These are phyloP conservation scores for Ogataea methanolica DNA, from an alignment of 805 yeast genomes.

Conservation along the genomic window DNA sequence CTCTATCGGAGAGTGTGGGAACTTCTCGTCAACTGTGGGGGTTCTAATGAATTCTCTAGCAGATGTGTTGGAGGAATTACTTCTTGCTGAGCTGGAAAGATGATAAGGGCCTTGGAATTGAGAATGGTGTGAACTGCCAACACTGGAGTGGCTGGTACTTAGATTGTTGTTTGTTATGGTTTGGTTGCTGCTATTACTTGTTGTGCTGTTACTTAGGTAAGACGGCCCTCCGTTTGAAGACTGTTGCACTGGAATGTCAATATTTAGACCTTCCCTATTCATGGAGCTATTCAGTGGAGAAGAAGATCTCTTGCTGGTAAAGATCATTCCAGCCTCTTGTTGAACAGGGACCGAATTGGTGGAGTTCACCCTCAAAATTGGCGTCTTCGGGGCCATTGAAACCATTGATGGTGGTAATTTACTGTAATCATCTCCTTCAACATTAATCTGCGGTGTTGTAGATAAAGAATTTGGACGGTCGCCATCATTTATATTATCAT, in stretches of 20 bases:
- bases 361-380: slow-evolving; percentile 29
- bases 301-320: not conserved
- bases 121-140: slow-evolving; percentile 3
- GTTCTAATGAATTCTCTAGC: slow-evolving; percentile 1
- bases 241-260: slow-evolving; percentile 1
- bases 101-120: not conserved
- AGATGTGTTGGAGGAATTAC: not conserved
- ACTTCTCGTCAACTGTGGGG: slow-evolving; percentile 4
- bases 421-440: slow-evolving; percentile 9
- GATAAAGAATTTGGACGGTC: not conserved
- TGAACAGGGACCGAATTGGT: slow-evolving; percentile 22
- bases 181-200: not conserved
- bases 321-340: not conserved
- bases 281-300: not conserved
- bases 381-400: slow-evolving; percentile 29
- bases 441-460: slow-evolving; percentile 11
- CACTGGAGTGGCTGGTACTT: slow-evolving; percentile 1
- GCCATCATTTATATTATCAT: slow-evolving; percentile 1
- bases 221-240: not conserved
- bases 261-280: slow-evolving; percentile 1
- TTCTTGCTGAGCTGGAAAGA: not conserved
- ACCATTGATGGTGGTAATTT: slow-evolving; percentile 32
- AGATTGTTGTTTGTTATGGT: not conserved
- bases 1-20: slow-evolving; percentile 18
- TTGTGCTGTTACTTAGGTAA: not conserved